A percentile compares a stretch with the other conserved stretches of the same genome.
Evolutionary conservation across 352 stramenopile genomes (phyloP).

Genomic region (Saprolegnia diclina): DNA sequence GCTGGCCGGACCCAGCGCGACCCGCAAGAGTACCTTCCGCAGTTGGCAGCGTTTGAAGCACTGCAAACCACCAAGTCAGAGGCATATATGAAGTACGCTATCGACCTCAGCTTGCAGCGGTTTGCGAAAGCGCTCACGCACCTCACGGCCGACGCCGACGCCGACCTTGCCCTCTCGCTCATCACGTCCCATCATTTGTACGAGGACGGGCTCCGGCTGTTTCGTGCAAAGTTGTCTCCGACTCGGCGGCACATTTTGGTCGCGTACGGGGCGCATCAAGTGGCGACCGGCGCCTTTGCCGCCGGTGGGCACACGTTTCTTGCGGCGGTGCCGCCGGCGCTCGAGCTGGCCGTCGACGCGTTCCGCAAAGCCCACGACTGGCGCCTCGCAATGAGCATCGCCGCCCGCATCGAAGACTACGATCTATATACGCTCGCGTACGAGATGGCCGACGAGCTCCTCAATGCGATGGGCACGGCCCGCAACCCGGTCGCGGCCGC

Average conservation of each 20-base stretch:
- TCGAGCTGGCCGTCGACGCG: conserved; percentile 40
- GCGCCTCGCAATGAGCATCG: conserved; percentile 53
- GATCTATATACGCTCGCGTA: conserved; percentile 45
- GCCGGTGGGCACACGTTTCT: conserved; percentile 63
- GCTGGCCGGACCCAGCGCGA: conserved; percentile 60
- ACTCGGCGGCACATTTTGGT: conserved; percentile 37
- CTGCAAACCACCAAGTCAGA: conserved; percentile 34
- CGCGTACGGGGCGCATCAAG: conserved; percentile 47
- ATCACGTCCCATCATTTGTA: conserved; percentile 45
- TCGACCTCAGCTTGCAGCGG: conserved; percentile 49
- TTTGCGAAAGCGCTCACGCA: conserved; percentile 45
- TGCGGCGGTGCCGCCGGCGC: conserved; percentile 32
- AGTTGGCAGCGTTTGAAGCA: conserved; percentile 48
- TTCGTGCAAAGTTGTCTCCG: conserved; percentile 33
- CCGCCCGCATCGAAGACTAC: conserved; percentile 30
- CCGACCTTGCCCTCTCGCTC: conserved; percentile 38
- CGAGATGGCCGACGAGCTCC: conserved; percentile 43
- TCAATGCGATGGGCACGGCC: conserved; percentile 35
- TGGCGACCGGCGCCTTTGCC: conserved; percentile 37
- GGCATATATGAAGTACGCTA: conserved; percentile 37
- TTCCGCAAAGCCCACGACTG: conserved; percentile 54
- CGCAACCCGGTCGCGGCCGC: conserved; percentile 37
- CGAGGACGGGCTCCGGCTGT: conserved; percentile 43
- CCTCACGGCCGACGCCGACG: conserved; percentile 30
- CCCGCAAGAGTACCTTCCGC: conserved; percentile 61